phyloP scores from a whole-genome alignment of 1,139 yeast species.

The Candida sojae region DNA sequence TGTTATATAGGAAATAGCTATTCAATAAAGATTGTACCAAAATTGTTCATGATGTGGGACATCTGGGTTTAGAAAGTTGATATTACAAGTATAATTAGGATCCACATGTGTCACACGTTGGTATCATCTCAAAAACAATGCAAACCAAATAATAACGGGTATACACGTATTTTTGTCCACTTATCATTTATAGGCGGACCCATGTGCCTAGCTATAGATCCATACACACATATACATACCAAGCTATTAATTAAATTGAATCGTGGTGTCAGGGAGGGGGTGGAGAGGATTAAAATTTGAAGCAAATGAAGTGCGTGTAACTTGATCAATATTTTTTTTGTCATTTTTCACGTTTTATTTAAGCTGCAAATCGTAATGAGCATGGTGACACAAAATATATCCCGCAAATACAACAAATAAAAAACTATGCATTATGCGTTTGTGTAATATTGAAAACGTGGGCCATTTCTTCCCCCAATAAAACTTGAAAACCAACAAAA shows the following conservation, averaged over 20 bases:
- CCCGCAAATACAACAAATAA: background rate
- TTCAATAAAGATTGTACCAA: too few relatives aligned
- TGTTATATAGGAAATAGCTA: too few relatives aligned
- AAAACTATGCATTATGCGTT: background rate
- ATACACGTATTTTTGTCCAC: too few relatives aligned
- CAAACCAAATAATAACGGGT: background rate
- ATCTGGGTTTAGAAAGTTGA: background rate
- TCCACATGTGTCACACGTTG: background rate
- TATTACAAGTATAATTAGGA: background rate
- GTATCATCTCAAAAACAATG: background rate
- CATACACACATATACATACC: too few relatives aligned
- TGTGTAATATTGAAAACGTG: conserved; percentile 6
- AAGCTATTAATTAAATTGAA: too few relatives aligned
- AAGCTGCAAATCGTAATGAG: conserved; percentile 3
- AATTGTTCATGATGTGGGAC: background rate
- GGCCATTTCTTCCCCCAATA: background rate
- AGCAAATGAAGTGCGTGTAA: background rate
- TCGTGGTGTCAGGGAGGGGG: too few relatives aligned
- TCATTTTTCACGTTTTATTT: background rate
- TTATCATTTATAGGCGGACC: background rate
- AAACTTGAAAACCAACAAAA: background rate
- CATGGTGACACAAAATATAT: background rate
- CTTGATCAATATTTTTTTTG: background rate
- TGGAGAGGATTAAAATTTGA: background rate
- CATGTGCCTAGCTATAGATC: background rate